phyloP scores from a whole-genome alignment of 2,329 filamentous ascomycete species.

The Mariannaea elegans region DNA sequence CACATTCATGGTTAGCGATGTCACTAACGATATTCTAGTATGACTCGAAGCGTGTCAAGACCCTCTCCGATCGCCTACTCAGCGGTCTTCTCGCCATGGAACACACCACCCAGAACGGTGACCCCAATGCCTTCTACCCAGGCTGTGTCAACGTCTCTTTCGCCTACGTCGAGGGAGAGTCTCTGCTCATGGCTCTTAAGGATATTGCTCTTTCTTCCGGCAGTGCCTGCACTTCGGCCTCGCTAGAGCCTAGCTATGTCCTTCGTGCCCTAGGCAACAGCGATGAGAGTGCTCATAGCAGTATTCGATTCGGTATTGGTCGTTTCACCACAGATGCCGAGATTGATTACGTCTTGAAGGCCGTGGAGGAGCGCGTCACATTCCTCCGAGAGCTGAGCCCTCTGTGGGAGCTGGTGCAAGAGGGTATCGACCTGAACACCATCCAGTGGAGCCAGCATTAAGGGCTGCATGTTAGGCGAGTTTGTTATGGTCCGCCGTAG shows the following conservation, averaged over 20 bases:
- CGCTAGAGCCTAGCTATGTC: constrained; percentile 95
- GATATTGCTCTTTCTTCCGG: constrained; percentile 97
- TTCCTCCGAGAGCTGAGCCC: constrained; percentile 96
- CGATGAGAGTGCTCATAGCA: constrained; percentile 97
- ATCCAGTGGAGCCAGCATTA: constrained; percentile 99
- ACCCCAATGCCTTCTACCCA: constrained; percentile 84
- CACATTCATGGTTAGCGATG: constrained; percentile 11
- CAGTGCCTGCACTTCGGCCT: constrained; percentile 96
- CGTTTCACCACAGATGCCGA: constrained; percentile 95
- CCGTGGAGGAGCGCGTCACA: constrained; percentile 87
- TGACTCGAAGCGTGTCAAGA: constrained; percentile 84
- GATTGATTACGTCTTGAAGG: constrained; percentile 97
- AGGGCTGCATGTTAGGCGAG: constrained; percentile 31
- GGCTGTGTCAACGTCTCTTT: constrained; percentile 99
- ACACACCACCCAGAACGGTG: constrained; percentile 92
- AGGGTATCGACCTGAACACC: constrained; percentile 92
- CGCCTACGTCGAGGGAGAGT: constrained; percentile 97
- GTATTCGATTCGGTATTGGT: constrained; percentile 96
- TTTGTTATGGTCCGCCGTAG: background rate
- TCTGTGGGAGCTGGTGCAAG: constrained; percentile 97
- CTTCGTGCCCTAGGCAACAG: constrained; percentile 93
- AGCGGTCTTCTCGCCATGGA: constrained; percentile 87
- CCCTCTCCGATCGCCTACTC: constrained; percentile 83
- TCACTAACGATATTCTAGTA: constrained; percentile 69
- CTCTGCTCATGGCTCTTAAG: constrained; percentile 96